Evolutionary conservation across 306 rosid species (phyloP), one percentile per base, ranked within the genome.

Genomic region (Rubus idaeus): DNA sequence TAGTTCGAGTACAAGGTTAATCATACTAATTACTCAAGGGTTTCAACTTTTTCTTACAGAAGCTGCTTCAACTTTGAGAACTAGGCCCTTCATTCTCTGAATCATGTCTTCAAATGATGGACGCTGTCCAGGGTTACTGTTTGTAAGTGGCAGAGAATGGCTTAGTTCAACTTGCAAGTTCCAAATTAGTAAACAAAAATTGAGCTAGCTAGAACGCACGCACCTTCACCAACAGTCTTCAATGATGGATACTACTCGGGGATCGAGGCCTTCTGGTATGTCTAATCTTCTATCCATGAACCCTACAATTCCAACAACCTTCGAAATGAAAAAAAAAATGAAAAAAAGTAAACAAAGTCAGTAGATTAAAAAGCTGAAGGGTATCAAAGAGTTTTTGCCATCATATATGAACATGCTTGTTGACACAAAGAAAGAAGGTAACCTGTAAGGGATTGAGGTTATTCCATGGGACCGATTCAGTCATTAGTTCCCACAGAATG

Each of bases 261-360:
- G 90, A 69, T 92, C 87, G 51, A 90, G 85, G 78, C 80, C 89
- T 68, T 89, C 88, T 10, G 96, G 94, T 8, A 89, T 77, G 41
- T 90, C 97, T 53, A 89, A 74, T 83, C 97, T 84, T 82, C 92
- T 90, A 79, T 92, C 88, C 94, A 87, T 87, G 75, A 90, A 92
- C 53, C 96, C 96, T 41, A 92, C 94, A 26, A 90, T 86, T 87
- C 97, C 94, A 58, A 92, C 97, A 57, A 92, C 91, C 94, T 90
- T 84, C 42, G 74, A 44, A 77, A 77, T 41, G 76, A 60, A 81
- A 84, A 12, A 18, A 26, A 64, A 40, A 62, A 5, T 21, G 42
- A 4, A 4, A 57, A 56, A n/a, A n/a, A n/a, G n/a, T n/a, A n/a
- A n/a, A n/a, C n/a, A n/a, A n/a, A 9, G 79, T 65, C 50, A 17